Conservation (phyloP, 768 basidiomycete species). For the Zangia roseola region DNA sequence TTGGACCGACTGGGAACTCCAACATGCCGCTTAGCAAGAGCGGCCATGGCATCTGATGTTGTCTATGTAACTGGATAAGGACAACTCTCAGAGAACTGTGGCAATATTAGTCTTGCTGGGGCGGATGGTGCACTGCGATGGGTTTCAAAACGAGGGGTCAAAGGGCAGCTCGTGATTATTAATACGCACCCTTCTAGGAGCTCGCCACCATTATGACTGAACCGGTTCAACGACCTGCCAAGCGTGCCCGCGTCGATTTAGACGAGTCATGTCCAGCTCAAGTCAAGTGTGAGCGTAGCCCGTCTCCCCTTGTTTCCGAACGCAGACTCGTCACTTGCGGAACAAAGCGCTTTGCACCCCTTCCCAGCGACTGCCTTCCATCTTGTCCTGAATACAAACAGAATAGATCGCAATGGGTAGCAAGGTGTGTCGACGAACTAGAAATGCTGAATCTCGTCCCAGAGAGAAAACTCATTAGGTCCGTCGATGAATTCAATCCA, state of each 20-base stretch:
- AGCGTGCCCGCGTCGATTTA: slow-evolving; percentile 11
- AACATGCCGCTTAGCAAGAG: no score
- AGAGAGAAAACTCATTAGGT: slow-evolving; percentile 30
- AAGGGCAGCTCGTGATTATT: no score
- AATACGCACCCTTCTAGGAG: no score
- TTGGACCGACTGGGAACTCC: no score
- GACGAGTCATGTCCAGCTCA: background rate
- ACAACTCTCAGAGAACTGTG: no score
- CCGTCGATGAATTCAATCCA: slow-evolving; percentile 2
- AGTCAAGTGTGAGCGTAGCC: slow-evolving; percentile 23
- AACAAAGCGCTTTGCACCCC: slow-evolving; percentile 27
- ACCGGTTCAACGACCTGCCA: slow-evolving; percentile 6
- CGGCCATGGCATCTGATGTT: no score
- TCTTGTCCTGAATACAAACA: slow-evolving; percentile 16
- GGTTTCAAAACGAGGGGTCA: no score
- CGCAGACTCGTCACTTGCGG: slow-evolving; percentile 26
- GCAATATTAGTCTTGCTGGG: no score
- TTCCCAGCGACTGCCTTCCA: slow-evolving; percentile 26
- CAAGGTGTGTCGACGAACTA: slow-evolving; percentile 17
- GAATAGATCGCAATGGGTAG: slow-evolving; percentile 24
- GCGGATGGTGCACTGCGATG: no score
- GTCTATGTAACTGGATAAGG: no score
- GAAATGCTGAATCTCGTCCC: slow-evolving; percentile 19
- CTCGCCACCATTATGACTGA: background rate
- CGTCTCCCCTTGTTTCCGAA: slow-evolving; percentile 9